These are phyloP conservation scores for Gracilaria gracilis DNA, from an alignment of 23 red algal genomes.

Conservation along the genomic window DNA sequence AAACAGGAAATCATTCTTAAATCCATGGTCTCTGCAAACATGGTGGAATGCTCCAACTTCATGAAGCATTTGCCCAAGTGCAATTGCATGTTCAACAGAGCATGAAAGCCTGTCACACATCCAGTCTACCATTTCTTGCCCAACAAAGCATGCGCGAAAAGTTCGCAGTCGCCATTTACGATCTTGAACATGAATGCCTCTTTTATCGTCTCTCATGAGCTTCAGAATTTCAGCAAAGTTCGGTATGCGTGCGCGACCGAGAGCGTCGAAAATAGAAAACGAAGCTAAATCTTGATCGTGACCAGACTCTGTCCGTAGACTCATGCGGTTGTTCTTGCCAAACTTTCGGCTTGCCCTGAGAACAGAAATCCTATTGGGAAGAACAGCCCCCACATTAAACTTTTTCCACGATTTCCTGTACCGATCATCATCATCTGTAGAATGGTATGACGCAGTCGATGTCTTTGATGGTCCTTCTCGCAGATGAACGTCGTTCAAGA, in stretches of 20 bases:
- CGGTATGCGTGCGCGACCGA: conserved; percentile 36
- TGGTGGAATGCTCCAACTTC: conserved; percentile 76
- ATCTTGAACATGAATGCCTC: conserved; percentile 46
- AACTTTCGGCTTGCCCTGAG: not conserved
- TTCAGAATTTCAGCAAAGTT: conserved; percentile 52
- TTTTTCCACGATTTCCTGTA: not conserved
- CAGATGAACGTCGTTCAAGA: no score
- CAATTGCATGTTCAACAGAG: conserved; percentile 38
- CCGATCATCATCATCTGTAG: not conserved
- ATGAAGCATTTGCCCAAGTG: conserved; percentile 40
- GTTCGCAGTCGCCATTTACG: conserved; percentile 40
- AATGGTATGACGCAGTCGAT: not conserved
- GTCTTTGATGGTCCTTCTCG: no score
- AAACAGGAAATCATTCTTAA: conserved; percentile 82
- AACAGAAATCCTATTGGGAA: conserved; percentile 1
- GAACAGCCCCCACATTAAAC: not conserved
- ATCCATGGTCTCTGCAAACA: conserved; percentile 74
- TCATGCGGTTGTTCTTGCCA: not conserved
- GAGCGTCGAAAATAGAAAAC: conserved; percentile 25
- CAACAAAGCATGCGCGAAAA: conserved; percentile 53
- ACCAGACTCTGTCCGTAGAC: no score
- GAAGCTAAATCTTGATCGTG: not conserved
- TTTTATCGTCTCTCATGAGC: conserved; percentile 38
- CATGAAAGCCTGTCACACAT: conserved; percentile 3
- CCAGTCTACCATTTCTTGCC: conserved; percentile 57